phyloP scores from a whole-genome alignment of 1,284 basidiomycete genomes.

The Ceratobasidium sp. region DNA sequence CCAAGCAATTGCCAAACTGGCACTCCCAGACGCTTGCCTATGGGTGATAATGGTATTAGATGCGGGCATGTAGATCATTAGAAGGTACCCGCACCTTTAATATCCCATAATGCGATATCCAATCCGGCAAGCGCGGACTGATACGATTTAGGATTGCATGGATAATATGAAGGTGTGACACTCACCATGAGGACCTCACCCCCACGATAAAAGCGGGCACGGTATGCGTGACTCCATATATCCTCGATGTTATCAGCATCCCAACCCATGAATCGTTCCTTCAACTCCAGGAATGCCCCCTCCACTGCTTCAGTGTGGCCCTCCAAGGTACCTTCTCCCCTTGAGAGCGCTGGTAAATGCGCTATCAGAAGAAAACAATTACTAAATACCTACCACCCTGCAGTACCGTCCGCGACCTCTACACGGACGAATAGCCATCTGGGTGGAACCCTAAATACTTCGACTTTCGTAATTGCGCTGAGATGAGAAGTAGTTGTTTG shows the following conservation, averaged over 20 bases:
- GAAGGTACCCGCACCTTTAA: slow-evolving; percentile 63
- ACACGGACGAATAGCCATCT: slow-evolving; percentile 79
- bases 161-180: slow-evolving; percentile 44
- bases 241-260: slow-evolving; percentile 74
- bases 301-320: slow-evolving; percentile 79
- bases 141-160: background rate
- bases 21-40: slow-evolving; percentile 68
- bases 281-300: slow-evolving; percentile 68
- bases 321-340: slow-evolving; percentile 68
- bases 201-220: slow-evolving; percentile 73
- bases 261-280: slow-evolving; percentile 67
- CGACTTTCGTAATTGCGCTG: slow-evolving; percentile 37
- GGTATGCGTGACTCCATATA: slow-evolving; percentile 68
- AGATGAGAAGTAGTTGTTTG: slow-evolving; percentile 35
- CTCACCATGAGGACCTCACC: slow-evolving; percentile 73
- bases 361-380: slow-evolving; percentile 46
- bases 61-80: background rate
- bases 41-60: background rate
- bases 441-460: slow-evolving; percentile 69
- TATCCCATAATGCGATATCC: slow-evolving; percentile 69
- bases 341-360: background rate
- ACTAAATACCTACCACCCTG: slow-evolving; percentile 64
- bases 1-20: slow-evolving; percentile 77
- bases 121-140: slow-evolving; percentile 59
- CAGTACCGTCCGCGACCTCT: slow-evolving; percentile 67